Evolutionary conservation across 352 stramenopile species (phyloP).

Genomic region (Pythium brassicae): DNA sequence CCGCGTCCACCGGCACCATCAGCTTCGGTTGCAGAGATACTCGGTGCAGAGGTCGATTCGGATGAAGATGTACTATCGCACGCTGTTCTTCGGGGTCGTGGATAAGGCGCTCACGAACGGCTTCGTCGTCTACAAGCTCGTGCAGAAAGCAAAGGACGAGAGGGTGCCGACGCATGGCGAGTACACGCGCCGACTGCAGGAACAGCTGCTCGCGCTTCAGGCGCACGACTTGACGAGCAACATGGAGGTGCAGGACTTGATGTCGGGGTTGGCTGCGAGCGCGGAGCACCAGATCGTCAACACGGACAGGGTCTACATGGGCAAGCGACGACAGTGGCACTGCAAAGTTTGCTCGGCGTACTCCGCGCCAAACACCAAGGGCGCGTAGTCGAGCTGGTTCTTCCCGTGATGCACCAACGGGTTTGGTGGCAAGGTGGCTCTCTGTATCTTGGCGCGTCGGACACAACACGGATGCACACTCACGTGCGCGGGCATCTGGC

Average conservation of each 20-base stretch:
- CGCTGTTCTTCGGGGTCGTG: background rate
- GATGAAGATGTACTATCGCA: conserved; percentile 1
- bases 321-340: too few species aligned
- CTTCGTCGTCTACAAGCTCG: background rate
- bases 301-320: too few species aligned
- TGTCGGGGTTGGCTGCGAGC: background rate
- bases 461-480: background rate
- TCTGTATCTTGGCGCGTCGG: background rate
- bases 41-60: background rate
- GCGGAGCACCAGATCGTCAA: too few species aligned
- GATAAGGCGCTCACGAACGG: background rate
- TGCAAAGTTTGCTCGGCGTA: conserved; percentile 1
- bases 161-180: background rate
- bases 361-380: background rate
- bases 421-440: background rate
- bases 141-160: background rate
- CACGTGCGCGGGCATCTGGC: background rate
- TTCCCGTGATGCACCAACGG: background rate
- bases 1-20: background rate
- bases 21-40: background rate
- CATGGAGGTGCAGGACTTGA: background rate
- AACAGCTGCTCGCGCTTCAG: background rate
- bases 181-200: background rate
- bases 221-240: background rate
- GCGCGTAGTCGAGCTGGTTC: background rate